A percentile compares a stretch with the other conserved stretches of the same genome.
Evolutionary conservation across 805 yeast genomes (phyloP).

Genomic region (Wickerhamiella spandovensis): DNA sequence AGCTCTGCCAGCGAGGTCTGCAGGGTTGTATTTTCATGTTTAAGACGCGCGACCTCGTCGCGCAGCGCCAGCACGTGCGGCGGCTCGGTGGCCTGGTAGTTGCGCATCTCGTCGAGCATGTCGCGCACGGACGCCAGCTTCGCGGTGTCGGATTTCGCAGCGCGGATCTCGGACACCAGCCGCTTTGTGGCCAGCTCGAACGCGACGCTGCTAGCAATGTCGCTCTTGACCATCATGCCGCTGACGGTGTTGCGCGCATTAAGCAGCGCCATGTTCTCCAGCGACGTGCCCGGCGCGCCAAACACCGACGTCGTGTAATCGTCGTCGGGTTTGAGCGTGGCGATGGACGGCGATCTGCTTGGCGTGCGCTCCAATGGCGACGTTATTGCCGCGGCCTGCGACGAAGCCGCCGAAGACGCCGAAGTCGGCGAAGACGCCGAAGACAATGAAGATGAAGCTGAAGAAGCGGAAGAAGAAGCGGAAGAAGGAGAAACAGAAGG

Average conservation of each 20-base stretch:
- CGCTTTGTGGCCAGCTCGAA: constrained; percentile 25
- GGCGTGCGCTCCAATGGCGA: background rate
- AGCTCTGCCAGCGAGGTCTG: constrained; percentile 12
- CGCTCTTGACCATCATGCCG: constrained; percentile 24
- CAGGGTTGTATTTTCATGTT: constrained; percentile 16
- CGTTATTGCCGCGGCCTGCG: background rate
- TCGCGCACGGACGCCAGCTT: constrained; percentile 21
- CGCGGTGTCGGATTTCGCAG: constrained; percentile 24
- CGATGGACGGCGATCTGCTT: background rate
- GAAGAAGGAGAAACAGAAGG: background rate
- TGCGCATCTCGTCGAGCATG: constrained; percentile 20
- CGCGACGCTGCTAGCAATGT: constrained; percentile 18
- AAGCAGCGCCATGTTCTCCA: constrained; percentile 25
- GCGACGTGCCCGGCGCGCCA: constrained; percentile 23
- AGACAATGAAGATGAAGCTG: background rate
- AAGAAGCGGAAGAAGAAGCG: background rate
- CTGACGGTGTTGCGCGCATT: constrained; percentile 24
- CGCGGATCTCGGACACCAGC: constrained; percentile 23
- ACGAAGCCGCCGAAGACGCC: no score
- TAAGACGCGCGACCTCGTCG: constrained; percentile 20
- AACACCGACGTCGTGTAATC: constrained; percentile 18
- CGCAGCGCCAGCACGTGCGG: constrained; percentile 20
- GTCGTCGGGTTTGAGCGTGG: background rate
- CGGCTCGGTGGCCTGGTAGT: constrained; percentile 13
- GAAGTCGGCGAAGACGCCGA: no score